Base-by-base conservation (phyloP, 1,139 yeast genomes). In the Hyphopichia buzzinii region DNA sequence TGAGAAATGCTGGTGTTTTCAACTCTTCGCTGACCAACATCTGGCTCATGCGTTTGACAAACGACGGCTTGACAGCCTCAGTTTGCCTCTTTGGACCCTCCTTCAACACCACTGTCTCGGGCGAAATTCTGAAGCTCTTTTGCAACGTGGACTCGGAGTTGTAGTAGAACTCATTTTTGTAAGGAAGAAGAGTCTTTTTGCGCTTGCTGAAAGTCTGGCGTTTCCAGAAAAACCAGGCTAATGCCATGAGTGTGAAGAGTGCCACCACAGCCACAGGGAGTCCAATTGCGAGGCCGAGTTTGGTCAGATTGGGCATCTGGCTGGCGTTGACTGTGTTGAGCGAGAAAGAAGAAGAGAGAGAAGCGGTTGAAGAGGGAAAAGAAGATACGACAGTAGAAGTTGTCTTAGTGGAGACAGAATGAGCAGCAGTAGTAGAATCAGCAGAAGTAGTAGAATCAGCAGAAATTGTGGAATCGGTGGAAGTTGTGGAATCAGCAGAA, bases 241-340 rank as follows among this genome's bases (percentile, higher is more conserved):
- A 51, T 4, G 58, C 46, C 3, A 52, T 50, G 3, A 60, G 34
- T 1, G 58, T 42, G 17, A 66, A 51, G 3, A 67, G 17, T 0
- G 52, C 48, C 11, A 67, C 48, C 4, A 65, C 47, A 0, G 71
- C 70, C 5, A 67, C 46, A 3, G 76, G 76, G n/a, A 71, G 57
- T 0, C 75, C 75, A 5, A 71, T 52, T 3, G 74, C 72, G 36
- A 70, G 49, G 0, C 74, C 74, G 15, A 68, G 47, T 8, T 58
- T 57, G n/a, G n/a, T n/a, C n/a, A n/a, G n/a, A n/a, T n/a, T n/a
- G n/a, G n/a, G n/a, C n/a, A n/a, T n/a, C n/a, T n/a, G n/a, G n/a
- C n/a, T n/a, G n/a, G n/a, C n/a, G n/a, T n/a, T n/a, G n/a, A n/a
- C n/a, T n/a, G n/a, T n/a, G n/a, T n/a, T n/a, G n/a, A n/a, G n/a